A percentile compares a stretch with the other conserved stretches of the same genome.
These are phyloP conservation scores for Galerina sulciceps DNA, from an alignment of 768 basidiomycete species.

Conservation along the genomic window DNA sequence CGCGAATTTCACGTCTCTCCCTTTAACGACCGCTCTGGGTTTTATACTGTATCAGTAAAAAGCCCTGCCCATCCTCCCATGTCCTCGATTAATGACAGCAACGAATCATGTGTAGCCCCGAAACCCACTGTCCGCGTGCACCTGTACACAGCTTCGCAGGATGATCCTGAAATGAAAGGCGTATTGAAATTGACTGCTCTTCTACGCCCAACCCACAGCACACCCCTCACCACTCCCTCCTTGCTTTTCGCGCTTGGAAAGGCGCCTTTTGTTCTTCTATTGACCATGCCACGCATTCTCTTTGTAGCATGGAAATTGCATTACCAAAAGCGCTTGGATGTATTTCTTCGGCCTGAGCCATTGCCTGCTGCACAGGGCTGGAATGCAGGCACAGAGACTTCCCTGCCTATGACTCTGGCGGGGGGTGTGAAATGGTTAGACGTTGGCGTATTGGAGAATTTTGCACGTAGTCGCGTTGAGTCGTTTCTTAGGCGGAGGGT, in stretches of 20 bases:
- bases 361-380: constrained; percentile 36
- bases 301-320: constrained; percentile 65
- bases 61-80: constrained; percentile 45
- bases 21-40: constrained; percentile 73
- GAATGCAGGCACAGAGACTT: constrained; percentile 20
- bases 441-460: constrained; percentile 35
- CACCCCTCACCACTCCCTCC: constrained; percentile 42
- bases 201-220: constrained; percentile 38
- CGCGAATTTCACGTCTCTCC: constrained; percentile 79
- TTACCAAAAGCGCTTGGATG: constrained; percentile 58
- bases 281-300: constrained; percentile 63
- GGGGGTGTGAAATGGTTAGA: constrained; percentile 41
- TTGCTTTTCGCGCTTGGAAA: constrained; percentile 42
- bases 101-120: constrained; percentile 15
- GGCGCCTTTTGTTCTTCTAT: constrained; percentile 56
- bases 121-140: constrained; percentile 47
- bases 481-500: constrained; percentile 39
- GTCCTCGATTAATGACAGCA: constrained; percentile 3
- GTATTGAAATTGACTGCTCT: constrained; percentile 58
- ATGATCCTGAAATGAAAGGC: constrained; percentile 25
- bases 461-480: constrained; percentile 34
- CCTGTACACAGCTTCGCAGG: constrained; percentile 31
- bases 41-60: constrained; percentile 60
- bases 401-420: neutral
- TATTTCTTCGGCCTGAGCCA: constrained; percentile 66